phyloP scores from a whole-genome alignment of 1,284 basidiomycete species.

The Pseudozyma pruni region DNA sequence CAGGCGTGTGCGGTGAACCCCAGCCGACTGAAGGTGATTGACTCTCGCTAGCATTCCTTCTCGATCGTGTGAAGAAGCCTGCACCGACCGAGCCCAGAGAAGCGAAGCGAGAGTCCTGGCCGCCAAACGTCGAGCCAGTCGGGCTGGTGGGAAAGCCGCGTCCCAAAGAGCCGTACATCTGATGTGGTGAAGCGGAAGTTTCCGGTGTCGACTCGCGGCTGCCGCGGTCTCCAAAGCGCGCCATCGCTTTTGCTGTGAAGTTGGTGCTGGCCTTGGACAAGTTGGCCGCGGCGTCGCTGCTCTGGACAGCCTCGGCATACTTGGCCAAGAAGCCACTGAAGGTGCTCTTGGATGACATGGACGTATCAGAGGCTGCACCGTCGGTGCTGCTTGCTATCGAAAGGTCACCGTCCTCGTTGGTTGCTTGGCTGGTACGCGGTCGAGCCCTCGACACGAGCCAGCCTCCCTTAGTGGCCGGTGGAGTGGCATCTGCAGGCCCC shows the following conservation, averaged over 20 bases:
- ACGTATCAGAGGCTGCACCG: slow-evolving; percentile 13
- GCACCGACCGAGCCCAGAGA: slow-evolving; percentile 42
- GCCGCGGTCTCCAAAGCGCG: slow-evolving; percentile 42
- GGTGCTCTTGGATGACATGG: slow-evolving; percentile 32
- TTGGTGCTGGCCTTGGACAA: slow-evolving; percentile 65
- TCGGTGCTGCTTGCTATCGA: slow-evolving; percentile 26
- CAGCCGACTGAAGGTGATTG: slow-evolving; percentile 9
- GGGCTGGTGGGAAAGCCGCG: slow-evolving; percentile 13
- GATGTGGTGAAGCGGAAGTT: slow-evolving; percentile 5
- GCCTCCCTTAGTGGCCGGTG: slow-evolving; percentile 28
- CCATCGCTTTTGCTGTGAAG: slow-evolving; percentile 60
- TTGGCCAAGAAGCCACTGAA: slow-evolving; percentile 45
- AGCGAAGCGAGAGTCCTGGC: slow-evolving; percentile 17
- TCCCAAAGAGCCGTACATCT: slow-evolving; percentile 12
- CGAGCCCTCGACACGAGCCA: slow-evolving; percentile 39
- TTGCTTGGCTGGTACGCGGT: slow-evolving; percentile 5
- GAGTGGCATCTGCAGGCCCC: not conserved
- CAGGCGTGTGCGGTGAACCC: slow-evolving; percentile 37
- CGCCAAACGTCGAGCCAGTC: not conserved
- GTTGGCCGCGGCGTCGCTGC: slow-evolving; percentile 62
- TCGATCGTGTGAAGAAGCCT: slow-evolving; percentile 32
- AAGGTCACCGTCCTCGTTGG: slow-evolving; percentile 21
- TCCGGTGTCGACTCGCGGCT: slow-evolving; percentile 50
- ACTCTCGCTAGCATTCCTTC: slow-evolving; percentile 26
- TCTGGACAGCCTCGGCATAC: slow-evolving; percentile 62